Evolutionary conservation across 352 stramenopile species (phyloP), one percentile per base, ranked within the genome.

Genomic region (Thalassiosira pacifica): DNA sequence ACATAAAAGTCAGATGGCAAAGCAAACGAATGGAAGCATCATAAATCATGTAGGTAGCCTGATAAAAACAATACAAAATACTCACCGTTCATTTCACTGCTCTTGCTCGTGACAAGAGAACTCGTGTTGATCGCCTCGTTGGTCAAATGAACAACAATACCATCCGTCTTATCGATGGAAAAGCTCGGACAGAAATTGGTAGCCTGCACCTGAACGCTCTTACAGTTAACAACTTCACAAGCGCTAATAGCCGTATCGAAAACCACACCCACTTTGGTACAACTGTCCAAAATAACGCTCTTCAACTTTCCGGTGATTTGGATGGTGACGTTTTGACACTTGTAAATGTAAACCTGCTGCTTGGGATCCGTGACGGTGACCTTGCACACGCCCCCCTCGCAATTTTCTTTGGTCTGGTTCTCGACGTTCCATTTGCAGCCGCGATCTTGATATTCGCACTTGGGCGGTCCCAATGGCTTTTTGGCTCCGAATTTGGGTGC

Each of bases 161-260:
- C 97, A 89, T 99, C 97, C 37, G 97, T 99, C 94, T 99, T 99
- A 94, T 99, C 98, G 90, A 99, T 99, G 4, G 97, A 96, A 75
- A 99, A 97, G 31, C 96, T 98, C 22, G 97, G 97, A 77, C 98
- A 98, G 9, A 92, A 90, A 71, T 96, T 96, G 79, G 97, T 97
- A 79, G 94, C 95, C 89, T 99, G 97, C 45, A 99, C 93, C 85
- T 99, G 97, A 71, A 99, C 95, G 79, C 96, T 97, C 93, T 99
- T 98, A 87, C 96, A 99, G 93, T 99, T 99, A 32, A 99, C 97
- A 72, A 99, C 91, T 92, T 99, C 97, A 68, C 98, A 95, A 71
- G 96, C 98, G 37, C 97, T 98, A 85, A 99, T 97, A 66, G 96
- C 94, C 77, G 96, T 96, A 86, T 99, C 97, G 80, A 99, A 98